Evolutionary conservation across 345 rosid genomes (phyloP).

Genomic region (Eucalyptus tenuipes): DNA sequence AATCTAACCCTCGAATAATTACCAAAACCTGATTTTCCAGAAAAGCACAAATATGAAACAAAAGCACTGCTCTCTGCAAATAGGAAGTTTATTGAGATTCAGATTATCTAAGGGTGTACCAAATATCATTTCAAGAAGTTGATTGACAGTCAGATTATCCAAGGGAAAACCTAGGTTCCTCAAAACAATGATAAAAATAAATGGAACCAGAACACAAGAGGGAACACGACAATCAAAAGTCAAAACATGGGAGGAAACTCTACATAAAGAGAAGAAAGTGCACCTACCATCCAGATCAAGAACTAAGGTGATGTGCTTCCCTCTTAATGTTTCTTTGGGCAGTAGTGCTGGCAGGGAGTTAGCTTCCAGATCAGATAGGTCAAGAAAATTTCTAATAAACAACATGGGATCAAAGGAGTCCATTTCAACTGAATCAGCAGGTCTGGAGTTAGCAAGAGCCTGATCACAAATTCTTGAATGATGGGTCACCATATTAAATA

Average conservation of each 20-base stretch:
- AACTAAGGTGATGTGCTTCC: constrained; percentile 5
- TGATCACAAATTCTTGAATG: constrained; percentile 4
- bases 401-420: constrained; percentile 3
- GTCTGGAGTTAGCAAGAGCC: background rate
- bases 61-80: background rate
- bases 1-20: background rate
- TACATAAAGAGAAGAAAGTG: background rate
- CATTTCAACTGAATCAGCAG: background rate
- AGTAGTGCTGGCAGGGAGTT: constrained; percentile 2
- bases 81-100: background rate
- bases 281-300: constrained; percentile 14
- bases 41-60: background rate
- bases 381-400: constrained; percentile 7
- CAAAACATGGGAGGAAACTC: background rate
- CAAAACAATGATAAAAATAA: background rate
- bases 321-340: background rate
- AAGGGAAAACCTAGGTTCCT: background rate
- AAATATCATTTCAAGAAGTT: background rate
- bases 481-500: background rate
- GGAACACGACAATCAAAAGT: background rate
- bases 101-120: background rate
- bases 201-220: background rate
- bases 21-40: background rate
- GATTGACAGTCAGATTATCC: background rate
- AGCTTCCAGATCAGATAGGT: constrained; percentile 5